These are phyloP conservation scores for Ajuga chamaepitys DNA, from an alignment of 257 asterid genomes.

Conservation along the genomic window DNA sequence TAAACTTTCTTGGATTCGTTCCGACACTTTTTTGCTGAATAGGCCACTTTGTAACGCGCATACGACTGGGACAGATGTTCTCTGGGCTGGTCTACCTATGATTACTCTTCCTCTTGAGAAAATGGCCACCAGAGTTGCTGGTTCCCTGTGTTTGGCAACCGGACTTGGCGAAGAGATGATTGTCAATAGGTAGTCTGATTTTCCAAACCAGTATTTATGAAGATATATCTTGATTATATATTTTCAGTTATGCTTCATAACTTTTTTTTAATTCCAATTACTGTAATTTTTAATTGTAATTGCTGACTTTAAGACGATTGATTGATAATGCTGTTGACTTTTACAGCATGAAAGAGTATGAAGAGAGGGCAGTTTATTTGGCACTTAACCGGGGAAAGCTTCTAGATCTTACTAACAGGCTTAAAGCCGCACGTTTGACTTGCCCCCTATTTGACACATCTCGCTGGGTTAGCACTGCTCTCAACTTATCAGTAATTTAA, in stretches of 20 bases:
- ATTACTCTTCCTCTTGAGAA: constrained; percentile 96
- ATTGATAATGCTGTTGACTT: not conserved
- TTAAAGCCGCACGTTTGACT: constrained; percentile 70
- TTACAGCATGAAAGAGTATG: constrained; percentile 83
- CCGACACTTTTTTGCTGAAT: constrained; percentile 10
- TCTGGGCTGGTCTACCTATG: constrained; percentile 99
- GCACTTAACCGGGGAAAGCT: constrained; percentile 78
- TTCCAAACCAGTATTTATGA: not conserved
- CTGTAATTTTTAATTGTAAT: too few relatives aligned
- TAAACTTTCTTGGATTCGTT: not conserved
- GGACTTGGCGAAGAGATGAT: constrained; percentile 98
- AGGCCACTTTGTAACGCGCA: constrained; percentile 99
- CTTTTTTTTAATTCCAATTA: not conserved
- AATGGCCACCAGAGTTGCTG: constrained; percentile 99
- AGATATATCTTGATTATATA: not conserved
- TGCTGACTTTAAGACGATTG: not conserved
- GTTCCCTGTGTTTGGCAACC: constrained; percentile 95
- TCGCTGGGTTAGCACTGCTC: constrained; percentile 58
- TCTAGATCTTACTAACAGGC: constrained; percentile 68
- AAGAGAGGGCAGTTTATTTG: constrained; percentile 81
- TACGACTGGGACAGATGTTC: constrained; percentile 96
- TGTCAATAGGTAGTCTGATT: constrained; percentile 55
- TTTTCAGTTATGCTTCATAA: not conserved
- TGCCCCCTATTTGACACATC: constrained; percentile 89
- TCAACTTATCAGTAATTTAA: too few relatives aligned